Percentiles rank a stretch among this genome's conserved stretches.
These are phyloP conservation scores for Eutrema yunnanense DNA, from an alignment of 345 rosid genomes.

Conservation along the genomic window DNA sequence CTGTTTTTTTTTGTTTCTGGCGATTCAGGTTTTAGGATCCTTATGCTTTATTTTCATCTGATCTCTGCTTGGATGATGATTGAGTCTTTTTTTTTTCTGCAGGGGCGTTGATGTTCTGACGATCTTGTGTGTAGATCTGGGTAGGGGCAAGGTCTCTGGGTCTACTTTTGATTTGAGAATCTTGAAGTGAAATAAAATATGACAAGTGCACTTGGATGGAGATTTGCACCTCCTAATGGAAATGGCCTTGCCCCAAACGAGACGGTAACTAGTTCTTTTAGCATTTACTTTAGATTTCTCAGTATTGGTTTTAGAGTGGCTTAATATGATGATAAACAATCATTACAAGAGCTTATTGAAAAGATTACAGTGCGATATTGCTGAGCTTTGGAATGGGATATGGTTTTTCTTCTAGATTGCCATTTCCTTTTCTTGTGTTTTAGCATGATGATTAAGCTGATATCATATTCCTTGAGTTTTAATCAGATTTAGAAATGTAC, in stretches of 20 bases:
- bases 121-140: constrained; percentile 52
- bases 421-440: not conserved
- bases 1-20: not conserved
- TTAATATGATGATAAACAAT: not conserved
- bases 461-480: not conserved
- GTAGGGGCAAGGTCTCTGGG: constrained; percentile 32
- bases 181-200: constrained; percentile 35
- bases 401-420: not conserved
- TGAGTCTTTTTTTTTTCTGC: not conserved
- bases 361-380: not conserved
- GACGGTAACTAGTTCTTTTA: constrained; percentile 34
- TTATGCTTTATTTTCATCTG: constrained; percentile 18
- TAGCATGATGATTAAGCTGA: not conserved
- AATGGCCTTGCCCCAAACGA: constrained; percentile 62
- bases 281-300: not conserved
- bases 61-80: constrained; percentile 30
- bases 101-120: constrained; percentile 71
- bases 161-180: constrained; percentile 30
- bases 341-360: not conserved
- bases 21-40: not conserved
- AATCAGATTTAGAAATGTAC: not conserved
- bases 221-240: constrained; percentile 73
- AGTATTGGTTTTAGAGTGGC: not conserved
- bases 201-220: constrained; percentile 90
- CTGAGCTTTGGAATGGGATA: not conserved